Base-by-base conservation (phyloP, 2,329 filamentous ascomycete species). In the Exophiala spinifera region DNA sequence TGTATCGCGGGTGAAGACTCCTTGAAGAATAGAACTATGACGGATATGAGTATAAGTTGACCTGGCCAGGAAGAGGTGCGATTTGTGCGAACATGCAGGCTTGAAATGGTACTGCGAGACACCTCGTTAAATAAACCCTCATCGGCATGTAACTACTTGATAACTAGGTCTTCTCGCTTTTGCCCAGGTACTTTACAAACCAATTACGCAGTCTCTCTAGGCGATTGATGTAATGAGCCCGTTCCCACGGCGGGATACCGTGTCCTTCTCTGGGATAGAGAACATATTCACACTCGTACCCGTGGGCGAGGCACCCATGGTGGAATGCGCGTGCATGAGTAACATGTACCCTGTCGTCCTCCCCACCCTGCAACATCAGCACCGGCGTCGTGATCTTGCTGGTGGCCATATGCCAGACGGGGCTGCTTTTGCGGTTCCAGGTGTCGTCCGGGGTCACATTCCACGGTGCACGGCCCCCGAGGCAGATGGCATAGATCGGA, bases 331-430 rank as follows among this genome's bases (percentile, higher is more conserved):
- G 48, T 17, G 59, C 54, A 43, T 61, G 59, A 21, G 57, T 52
- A 4, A 62, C 45, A 25, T 43, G 60, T 15, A 50, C 51, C 4
- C 55, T 45, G 31, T 50, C 46, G 25, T 62, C 60, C 25, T 50
- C 50, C 42, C 56, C 57, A 19, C 57, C 60, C 20, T 62, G 55
- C 14, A 62, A 34, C 23, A 62, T 61, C 43, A 62, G 50, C 40
- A 62, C 51, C 14, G 59, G 59, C 15, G 57, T 49, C 23, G 53
- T 43, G 28, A 59, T 46, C 47, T 17, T 42, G 31, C 31, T 39
- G 46, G 23, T 13, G 46, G 47, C 25, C 53, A 55, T 53, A 39
- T 60, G 46, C 59, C 57, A 60, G 13, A 61, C 28, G n/a, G 56
- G 49, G 42, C 57, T 57, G 14, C 46, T 48, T 2, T 46, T 21